Evolutionary conservation across 495 filamentous ascomycete species (phyloP), one percentile per base, ranked within the genome.

Genomic region (Cercophora sp.): DNA sequence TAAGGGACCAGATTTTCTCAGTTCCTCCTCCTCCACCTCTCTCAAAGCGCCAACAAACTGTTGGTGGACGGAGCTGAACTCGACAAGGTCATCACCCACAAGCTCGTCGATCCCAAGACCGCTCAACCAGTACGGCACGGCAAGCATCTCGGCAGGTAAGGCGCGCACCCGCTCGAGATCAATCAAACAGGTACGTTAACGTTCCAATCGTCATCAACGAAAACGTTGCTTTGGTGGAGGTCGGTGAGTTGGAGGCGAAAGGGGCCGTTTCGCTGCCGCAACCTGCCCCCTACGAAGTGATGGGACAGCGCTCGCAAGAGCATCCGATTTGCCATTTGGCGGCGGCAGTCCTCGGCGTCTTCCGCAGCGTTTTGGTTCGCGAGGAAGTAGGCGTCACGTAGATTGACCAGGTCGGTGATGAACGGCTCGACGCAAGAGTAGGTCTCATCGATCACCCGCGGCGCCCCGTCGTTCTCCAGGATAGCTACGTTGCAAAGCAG

Each of bases 131-230:
- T 67, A 68, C 19, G 67, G 69, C 16, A 59, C 59, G 1, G 20
- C 26, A 4, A 62, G 39, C 24, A 50, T 56, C 47, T 70, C 67
- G 0, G 42, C 50, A 26, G 64, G 69, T 2, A 62, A 44, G 1
- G 62, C 49, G 48, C 63, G 70, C 5, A 59, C 31, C 54, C 53
- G 64, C 35, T 67, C 61, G 15, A 66, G 51, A 18, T 66, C 61
- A 13, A 66, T 52, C 0, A 66, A 48, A 39, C 58, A 45, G 3
- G 55, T n/a, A n/a, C n/a, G n/a, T n/a, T 58, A 19, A 66, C 27
- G 41, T 66, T 66, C 61, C 58, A 66, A 4, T 58, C 49, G 16
- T 64, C 48, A 37, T 74, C 69, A 34, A 72, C 66, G 27, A 72
- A 63, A 16, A 72, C 65, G 32, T 71, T 74, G 35, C 61, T 57